phyloP scores from a whole-genome alignment of 306 rosid genomes.

The Vicia villosa region DNA sequence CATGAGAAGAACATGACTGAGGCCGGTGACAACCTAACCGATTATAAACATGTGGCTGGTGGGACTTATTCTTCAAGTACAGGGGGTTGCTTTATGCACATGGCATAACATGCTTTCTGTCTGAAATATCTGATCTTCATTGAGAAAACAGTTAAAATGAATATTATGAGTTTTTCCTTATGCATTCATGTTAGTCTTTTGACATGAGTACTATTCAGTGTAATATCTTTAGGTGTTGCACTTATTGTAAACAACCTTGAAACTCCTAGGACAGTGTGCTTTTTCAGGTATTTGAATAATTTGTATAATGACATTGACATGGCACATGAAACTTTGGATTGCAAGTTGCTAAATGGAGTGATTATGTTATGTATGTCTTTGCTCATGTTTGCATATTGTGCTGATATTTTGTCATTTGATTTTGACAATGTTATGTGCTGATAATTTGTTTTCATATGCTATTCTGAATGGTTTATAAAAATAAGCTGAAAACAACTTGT shows the following conservation, averaged over 20 bases:
- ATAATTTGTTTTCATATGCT: neutral
- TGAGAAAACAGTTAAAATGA: constrained; percentile 41
- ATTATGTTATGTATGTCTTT: constrained; percentile 13
- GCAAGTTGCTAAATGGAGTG: constrained; percentile 1
- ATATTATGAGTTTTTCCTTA: constrained; percentile 37
- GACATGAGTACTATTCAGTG: constrained; percentile 25
- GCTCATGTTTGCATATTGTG: constrained; percentile 15
- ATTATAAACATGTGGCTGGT: constrained; percentile 46
- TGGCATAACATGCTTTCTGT: constrained; percentile 64
- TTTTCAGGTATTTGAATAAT: constrained; percentile 39
- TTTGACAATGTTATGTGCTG: neutral
- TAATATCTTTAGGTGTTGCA: constrained; percentile 33
- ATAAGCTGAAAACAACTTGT: neutral
- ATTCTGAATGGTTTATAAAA: neutral
- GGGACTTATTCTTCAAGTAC: constrained; percentile 50
- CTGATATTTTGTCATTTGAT: constrained; percentile 15
- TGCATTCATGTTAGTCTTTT: constrained; percentile 32
- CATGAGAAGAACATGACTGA: constrained; percentile 43
- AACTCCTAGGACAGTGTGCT: constrained; percentile 34
- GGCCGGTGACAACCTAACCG: constrained; percentile 50
- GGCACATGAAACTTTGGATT: constrained; percentile 29
- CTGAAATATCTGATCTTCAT: constrained; percentile 53
- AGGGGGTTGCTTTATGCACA: constrained; percentile 44
- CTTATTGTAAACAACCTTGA: constrained; percentile 31
- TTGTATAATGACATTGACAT: constrained; percentile 49